A percentile compares a stretch with the other conserved stretches of the same genome.
Evolutionary conservation across 805 yeast species (phyloP).

Genomic region (Wickerhamomyces hampshirensis): DNA sequence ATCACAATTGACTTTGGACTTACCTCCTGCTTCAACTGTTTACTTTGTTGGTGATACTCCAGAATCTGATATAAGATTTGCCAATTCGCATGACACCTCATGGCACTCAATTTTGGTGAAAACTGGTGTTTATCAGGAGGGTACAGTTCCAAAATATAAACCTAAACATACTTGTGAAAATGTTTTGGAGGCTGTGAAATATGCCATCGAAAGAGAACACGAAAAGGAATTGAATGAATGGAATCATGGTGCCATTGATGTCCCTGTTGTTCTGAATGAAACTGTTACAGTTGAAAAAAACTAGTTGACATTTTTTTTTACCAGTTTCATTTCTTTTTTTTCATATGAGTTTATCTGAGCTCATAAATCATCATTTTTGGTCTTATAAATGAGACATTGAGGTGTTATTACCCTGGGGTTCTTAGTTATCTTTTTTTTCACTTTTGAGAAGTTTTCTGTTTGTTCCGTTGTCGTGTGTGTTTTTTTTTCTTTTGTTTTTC

Average conservation of each 20-base stretch:
- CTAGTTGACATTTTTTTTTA: no score
- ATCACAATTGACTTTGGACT: slow-evolving; percentile 42
- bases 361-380: no score
- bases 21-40: slow-evolving; percentile 83
- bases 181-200: slow-evolving; percentile 78
- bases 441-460: no score
- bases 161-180: slow-evolving; percentile 72
- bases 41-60: slow-evolving; percentile 91
- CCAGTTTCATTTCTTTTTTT: no score
- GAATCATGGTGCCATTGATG: slow-evolving; percentile 54
- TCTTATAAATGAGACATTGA: no score
- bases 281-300: slow-evolving; percentile 20
- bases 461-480: no score
- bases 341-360: no score
- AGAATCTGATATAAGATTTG: slow-evolving; percentile 82
- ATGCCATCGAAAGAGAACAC: slow-evolving; percentile 80
- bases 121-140: slow-evolving; percentile 83
- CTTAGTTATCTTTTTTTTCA: no score
- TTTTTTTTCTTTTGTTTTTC: no score
- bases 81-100: slow-evolving; percentile 77
- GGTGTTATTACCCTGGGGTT: no score
- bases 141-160: slow-evolving; percentile 71
- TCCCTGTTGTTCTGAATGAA: slow-evolving; percentile 44
- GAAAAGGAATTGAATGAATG: slow-evolving; percentile 66
- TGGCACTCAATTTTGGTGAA: slow-evolving; percentile 84